A percentile compares a stretch with the other conserved stretches of the same genome.
Evolutionary conservation across 208 protist species (phyloP).

Genomic region (Strigomonas culicis): DNA sequence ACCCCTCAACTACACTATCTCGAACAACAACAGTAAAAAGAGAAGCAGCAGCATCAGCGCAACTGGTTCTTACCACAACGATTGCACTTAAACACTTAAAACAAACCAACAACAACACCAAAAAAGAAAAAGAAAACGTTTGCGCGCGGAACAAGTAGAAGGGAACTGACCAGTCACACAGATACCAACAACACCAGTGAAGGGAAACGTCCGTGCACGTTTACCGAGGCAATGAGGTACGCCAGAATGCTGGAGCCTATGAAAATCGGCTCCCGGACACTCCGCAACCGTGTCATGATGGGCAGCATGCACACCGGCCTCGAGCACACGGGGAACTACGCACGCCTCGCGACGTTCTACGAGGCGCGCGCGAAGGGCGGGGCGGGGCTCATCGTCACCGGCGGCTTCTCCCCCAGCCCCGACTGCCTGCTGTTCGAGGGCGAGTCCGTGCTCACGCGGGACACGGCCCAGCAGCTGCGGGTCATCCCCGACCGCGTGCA

Average conservation of each 20-base stretch:
- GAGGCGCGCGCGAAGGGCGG: constrained; percentile 54
- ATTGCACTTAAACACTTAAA: no score
- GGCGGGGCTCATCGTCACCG: constrained; percentile 71
- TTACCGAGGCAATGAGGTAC: constrained; percentile 17
- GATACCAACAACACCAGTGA: background rate
- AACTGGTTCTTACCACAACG: no score
- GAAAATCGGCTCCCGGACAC: constrained; percentile 64
- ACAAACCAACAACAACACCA: no score
- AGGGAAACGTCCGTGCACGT: background rate
- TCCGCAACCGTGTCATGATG: constrained; percentile 86
- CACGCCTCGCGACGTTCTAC: constrained; percentile 50
- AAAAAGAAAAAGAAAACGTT: background rate
- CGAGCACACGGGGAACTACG: constrained; percentile 23
- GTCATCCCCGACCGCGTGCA: constrained; percentile 77
- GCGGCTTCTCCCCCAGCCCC: constrained; percentile 67
- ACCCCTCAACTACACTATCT: no score
- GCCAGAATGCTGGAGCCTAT: constrained; percentile 55
- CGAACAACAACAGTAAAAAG: no score
- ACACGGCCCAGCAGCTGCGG: constrained; percentile 38
- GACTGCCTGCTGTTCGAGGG: constrained; percentile 48
- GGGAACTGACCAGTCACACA: background rate
- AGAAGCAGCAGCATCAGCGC: no score
- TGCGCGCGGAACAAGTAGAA: background rate
- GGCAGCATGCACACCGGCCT: constrained; percentile 86
- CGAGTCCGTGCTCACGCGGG: constrained; percentile 39